phyloP scores from a whole-genome alignment of 441 rosid genomes.

The Theobroma grandiflorum region DNA sequence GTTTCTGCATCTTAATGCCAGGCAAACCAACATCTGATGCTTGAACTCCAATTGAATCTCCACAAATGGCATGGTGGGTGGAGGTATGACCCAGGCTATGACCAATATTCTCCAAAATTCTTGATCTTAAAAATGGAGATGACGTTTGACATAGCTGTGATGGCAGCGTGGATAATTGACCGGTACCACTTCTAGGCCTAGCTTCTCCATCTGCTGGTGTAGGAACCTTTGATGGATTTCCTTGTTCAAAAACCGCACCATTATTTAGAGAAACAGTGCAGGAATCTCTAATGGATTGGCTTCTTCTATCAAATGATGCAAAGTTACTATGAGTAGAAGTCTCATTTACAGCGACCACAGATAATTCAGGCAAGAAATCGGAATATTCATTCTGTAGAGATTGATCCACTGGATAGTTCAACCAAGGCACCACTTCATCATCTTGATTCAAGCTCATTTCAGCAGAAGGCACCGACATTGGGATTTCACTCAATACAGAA shows the following conservation, averaged over 20 bases:
- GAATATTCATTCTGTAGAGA: slow-evolving; percentile 55
- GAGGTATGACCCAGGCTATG: slow-evolving; percentile 29
- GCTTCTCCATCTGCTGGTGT: slow-evolving; percentile 36
- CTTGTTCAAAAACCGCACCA: slow-evolving; percentile 40
- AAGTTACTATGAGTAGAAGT: slow-evolving; percentile 52
- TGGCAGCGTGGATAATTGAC: slow-evolving; percentile 41
- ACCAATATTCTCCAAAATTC: slow-evolving; percentile 38
- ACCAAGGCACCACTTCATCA: slow-evolving; percentile 82
- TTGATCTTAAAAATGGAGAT: slow-evolving; percentile 50
- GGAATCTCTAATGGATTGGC: slow-evolving; percentile 39
- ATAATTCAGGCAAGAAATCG: slow-evolving; percentile 62
- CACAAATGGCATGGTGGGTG: slow-evolving; percentile 30
- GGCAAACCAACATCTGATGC: slow-evolving; percentile 39
- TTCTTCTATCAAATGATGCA: slow-evolving; percentile 44
- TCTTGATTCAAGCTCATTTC: slow-evolving; percentile 65
- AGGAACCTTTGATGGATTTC: slow-evolving; percentile 35
- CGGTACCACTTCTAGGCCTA: slow-evolving; percentile 37
- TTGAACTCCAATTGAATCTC: slow-evolving; percentile 31
- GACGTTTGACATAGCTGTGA: slow-evolving; percentile 46
- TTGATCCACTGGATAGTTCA: slow-evolving; percentile 61
- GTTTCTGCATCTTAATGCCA: slow-evolving; percentile 44
- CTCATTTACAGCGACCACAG: slow-evolving; percentile 63
- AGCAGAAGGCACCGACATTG: slow-evolving; percentile 54
- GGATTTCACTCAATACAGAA: slow-evolving; percentile 55
- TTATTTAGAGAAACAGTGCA: slow-evolving; percentile 34